Conservation (phyloP, 106 monocot species). For the Phalaenopsis aphrodite region DNA sequence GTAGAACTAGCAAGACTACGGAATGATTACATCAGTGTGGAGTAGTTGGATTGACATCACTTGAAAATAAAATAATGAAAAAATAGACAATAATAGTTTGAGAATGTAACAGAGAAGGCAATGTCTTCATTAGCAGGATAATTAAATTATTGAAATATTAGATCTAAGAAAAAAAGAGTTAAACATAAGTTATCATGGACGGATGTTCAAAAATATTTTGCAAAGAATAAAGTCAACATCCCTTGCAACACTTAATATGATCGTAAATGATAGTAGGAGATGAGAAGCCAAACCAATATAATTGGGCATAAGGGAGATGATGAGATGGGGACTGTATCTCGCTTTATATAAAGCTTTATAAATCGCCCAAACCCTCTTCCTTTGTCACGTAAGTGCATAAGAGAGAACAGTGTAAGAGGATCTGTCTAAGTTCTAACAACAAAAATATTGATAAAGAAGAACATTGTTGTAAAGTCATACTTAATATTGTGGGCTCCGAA, state of each 20-base stretch:
- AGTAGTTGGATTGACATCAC: neutral
- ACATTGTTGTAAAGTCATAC: neutral
- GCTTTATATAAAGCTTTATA: neutral
- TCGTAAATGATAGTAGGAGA: neutral
- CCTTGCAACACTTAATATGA: neutral
- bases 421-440: neutral
- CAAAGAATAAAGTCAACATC: neutral
- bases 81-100: neutral
- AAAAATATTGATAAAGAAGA: neutral
- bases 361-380: neutral
- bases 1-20: neutral
- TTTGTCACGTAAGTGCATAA: neutral
- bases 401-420: neutral
- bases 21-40: neutral
- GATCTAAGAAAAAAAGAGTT: neutral
- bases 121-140: neutral
- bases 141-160: neutral
- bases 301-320: neutral
- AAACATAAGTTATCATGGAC: neutral
- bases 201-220: neutral
- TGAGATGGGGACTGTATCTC: neutral
- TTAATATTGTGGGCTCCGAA: no score
- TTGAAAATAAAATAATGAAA: neutral
- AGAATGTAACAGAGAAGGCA: neutral
- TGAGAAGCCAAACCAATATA: neutral